Percentiles rank a stretch among this genome's conserved stretches.
These are phyloP conservation scores for Trichoderma endophyticum DNA, from an alignment of 2,329 filamentous ascomycete genomes.

Conservation along the genomic window DNA sequence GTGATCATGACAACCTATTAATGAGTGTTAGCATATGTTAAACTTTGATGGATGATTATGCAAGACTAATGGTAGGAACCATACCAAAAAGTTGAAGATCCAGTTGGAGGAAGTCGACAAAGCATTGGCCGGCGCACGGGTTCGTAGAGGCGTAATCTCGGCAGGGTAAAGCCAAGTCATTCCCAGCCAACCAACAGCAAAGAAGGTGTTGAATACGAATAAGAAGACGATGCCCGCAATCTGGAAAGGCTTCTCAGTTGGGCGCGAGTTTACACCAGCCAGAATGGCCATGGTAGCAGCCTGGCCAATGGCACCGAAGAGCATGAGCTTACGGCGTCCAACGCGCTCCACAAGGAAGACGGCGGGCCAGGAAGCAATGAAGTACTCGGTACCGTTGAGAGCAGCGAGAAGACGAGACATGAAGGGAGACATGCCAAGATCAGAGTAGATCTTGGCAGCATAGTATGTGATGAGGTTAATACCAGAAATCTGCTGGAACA, in stretches of 20 bases:
- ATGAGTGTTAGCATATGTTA: not conserved
- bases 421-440: conserved; percentile 51
- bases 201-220: conserved; percentile 60
- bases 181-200: conserved; percentile 57
- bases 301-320: conserved; percentile 64
- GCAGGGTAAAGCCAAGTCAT: conserved; percentile 63
- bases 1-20: conserved; percentile 58
- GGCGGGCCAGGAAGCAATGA: conserved; percentile 61
- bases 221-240: conserved; percentile 63
- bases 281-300: conserved; percentile 63
- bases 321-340: conserved; percentile 67
- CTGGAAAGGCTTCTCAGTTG: conserved; percentile 47
- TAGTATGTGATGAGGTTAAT: conserved; percentile 64
- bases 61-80: not conserved
- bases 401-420: conserved; percentile 56
- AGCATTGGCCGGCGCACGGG: conserved; percentile 60
- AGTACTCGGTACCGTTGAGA: conserved; percentile 45
- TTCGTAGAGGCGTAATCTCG: conserved; percentile 65
- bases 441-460: conserved; percentile 55
- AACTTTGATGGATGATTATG: not conserved
- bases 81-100: conserved; percentile 60
- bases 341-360: conserved; percentile 63
- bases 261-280: conserved; percentile 52
- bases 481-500: conserved; percentile 64
- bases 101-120: conserved; percentile 54